Base-by-base conservation (phyloP, 148 eudicot species). In the Nepenthes mirabilis region DNA sequence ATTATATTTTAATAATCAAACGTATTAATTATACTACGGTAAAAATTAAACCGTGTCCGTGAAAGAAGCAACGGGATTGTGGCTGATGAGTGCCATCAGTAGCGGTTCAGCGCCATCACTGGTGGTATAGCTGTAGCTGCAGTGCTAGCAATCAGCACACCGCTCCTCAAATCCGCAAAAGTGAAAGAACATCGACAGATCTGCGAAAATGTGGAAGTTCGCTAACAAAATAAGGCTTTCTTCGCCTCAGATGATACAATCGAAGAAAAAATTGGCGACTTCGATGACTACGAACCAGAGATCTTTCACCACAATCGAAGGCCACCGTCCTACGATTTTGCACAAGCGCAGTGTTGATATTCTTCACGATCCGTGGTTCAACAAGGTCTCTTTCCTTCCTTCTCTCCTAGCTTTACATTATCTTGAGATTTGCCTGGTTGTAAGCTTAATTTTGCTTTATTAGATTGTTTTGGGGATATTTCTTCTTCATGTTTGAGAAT, bases 341-440 rank as follows among this genome's bases (percentile, higher is more conserved):
- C 82, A 76, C 65, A 93, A 93, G 69, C 95, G 91, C 49, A 86
- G 98, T 58, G 71, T 88, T 56, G 98, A 93, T 47, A 88, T 93
- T 72, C 98, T 93, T 57, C 98, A 93, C 47, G 96, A 93, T 86
- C 98, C 98, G 9, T 93, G 91, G 96, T 93, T 83, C 75, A 93
- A 93, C 68, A 93, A 86, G 94, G 98, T 93, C 36, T 8, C 9
- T 8, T 5, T 34, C 33, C 37, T 56, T 47, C 4, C 9, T 34
- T 52, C 14, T 47, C 12, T 2, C 2, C 36, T 2, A 33, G 10
- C 23, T 1, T 43, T 33, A 43, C 12, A 33, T 11, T 23, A 8
- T 52, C 55, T 52, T 9, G 12, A 47, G 10, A n/a, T 33, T 49
- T 49, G 52, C 48, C 37, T 14, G 23, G n/a, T 43, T 36, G 14